Percentiles rank a stretch among this genome's conserved stretches.
These are phyloP conservation scores for Cornus florida DNA, from an alignment of 148 eudicot species.

Conservation along the genomic window DNA sequence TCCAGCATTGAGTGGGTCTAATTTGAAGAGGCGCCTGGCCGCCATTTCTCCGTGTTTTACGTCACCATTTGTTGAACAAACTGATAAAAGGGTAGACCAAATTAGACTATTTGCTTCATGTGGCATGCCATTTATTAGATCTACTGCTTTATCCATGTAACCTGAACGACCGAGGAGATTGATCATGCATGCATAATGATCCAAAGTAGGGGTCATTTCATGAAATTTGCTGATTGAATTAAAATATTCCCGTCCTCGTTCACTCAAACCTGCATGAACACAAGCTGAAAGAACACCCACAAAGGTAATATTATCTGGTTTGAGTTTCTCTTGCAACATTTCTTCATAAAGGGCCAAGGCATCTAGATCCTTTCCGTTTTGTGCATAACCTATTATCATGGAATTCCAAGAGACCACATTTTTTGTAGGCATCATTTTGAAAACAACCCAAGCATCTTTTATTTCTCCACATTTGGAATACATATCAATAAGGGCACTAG, in stretches of 20 bases:
- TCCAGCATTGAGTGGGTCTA: constrained; percentile 30
- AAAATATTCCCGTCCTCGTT: constrained; percentile 20
- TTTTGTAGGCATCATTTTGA: constrained; percentile 5
- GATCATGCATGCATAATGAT: constrained; percentile 35
- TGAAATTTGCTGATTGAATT: constrained; percentile 17
- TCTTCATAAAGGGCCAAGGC: constrained; percentile 21
- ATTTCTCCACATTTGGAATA: constrained; percentile 25
- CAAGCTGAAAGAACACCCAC: constrained; percentile 34
- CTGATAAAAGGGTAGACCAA: constrained; percentile 35
- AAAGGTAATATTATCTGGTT: constrained; percentile 22
- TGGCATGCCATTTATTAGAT: constrained; percentile 19
- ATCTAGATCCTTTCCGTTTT: constrained; percentile 19
- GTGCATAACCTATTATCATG: constrained; percentile 17
- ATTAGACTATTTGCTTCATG: constrained; percentile 22
- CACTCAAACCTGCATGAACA: constrained; percentile 23
- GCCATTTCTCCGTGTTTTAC: constrained; percentile 26
- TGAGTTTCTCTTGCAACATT: constrained; percentile 13
- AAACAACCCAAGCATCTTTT: constrained; percentile 15
- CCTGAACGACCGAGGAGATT: constrained; percentile 30
- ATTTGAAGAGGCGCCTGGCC: constrained; percentile 18
- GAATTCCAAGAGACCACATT: constrained; percentile 22
- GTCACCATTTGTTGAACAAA: constrained; percentile 25
- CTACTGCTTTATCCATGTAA: constrained; percentile 17
- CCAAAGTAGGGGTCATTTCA: constrained; percentile 22
- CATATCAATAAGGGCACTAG: constrained; percentile 24